Evolutionary conservation across 768 basidiomycete genomes (phyloP).

Genomic region (Boletus patriciae): DNA sequence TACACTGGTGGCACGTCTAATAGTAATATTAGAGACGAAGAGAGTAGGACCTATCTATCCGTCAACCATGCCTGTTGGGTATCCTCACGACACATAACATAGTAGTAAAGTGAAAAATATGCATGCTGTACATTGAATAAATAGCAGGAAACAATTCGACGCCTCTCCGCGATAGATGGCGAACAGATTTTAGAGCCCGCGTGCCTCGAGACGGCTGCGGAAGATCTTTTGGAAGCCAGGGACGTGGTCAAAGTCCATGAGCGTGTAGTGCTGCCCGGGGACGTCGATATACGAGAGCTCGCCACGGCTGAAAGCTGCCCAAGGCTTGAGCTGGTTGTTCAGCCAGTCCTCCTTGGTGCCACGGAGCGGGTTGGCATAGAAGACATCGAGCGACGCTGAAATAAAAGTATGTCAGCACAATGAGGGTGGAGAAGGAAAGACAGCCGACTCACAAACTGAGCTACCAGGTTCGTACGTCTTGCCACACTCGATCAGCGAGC

Average conservation of each 20-base stretch:
- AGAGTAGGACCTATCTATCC: background rate
- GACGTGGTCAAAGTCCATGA: slow-evolving; percentile 35
- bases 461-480: slow-evolving; percentile 27
- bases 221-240: slow-evolving; percentile 31
- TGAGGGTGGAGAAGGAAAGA: background rate
- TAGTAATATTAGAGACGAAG: background rate
- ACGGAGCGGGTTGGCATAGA: slow-evolving; percentile 28
- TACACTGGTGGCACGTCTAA: background rate
- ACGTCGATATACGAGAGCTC: slow-evolving; percentile 27
- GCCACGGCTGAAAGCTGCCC: slow-evolving; percentile 23
- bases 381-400: slow-evolving; percentile 22
- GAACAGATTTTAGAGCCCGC: slow-evolving; percentile 18
- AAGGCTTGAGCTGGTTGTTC: slow-evolving; percentile 29
- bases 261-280: slow-evolving; percentile 31
- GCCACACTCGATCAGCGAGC: slow-evolving; percentile 32
- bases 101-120: background rate
- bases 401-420: background rate
- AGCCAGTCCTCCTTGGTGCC: slow-evolving; percentile 33
- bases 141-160: background rate
- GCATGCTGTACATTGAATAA: background rate
- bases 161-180: background rate
- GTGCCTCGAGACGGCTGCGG: slow-evolving; percentile 25
- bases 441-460: slow-evolving; percentile 27
- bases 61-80: background rate
- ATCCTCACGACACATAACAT: background rate